Conservation (phyloP, 169 alveolate species). For the Toxoplasma gondii region DNA sequence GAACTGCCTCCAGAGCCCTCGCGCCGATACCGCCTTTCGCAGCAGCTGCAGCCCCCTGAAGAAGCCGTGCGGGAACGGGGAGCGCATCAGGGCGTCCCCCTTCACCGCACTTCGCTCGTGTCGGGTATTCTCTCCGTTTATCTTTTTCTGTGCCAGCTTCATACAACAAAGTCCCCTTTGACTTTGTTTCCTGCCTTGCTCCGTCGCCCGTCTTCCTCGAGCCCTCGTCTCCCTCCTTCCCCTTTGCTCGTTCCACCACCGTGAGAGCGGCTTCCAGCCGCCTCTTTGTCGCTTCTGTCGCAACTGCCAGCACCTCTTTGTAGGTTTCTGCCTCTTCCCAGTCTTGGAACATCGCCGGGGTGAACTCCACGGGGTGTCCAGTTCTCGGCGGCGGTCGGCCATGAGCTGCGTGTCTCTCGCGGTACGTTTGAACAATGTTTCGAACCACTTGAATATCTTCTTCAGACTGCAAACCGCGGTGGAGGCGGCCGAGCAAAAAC, state of each 20-base stretch:
- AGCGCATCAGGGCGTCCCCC: background rate
- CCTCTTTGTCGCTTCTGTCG: background rate
- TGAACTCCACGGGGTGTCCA: background rate
- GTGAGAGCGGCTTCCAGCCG: constrained; percentile 3
- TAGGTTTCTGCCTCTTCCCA: background rate
- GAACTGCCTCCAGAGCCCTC: constrained; percentile 3
- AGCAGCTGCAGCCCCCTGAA: constrained; percentile 5
- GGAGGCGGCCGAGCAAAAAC: background rate
- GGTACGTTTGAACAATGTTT: background rate
- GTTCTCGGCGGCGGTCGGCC: constrained; percentile 33
- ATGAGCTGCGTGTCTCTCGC: background rate
- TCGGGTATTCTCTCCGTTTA: background rate
- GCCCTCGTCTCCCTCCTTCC: background rate
- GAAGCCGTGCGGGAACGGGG: constrained; percentile 11
- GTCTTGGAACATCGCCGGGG: constrained; percentile 19
- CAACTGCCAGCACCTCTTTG: background rate
- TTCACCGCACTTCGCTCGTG: background rate
- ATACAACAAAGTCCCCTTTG: background rate
- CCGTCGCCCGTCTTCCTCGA: background rate
- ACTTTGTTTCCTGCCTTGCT: background rate
- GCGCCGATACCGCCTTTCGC: constrained; percentile 31
- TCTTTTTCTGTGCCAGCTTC: background rate
- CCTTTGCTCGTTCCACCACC: background rate
- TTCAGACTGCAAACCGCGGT: constrained; percentile 2
- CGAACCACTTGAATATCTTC: background rate